These are phyloP conservation scores for Pleodorina starrii DNA, from an alignment of 139 green algal species.

Conservation along the genomic window DNA sequence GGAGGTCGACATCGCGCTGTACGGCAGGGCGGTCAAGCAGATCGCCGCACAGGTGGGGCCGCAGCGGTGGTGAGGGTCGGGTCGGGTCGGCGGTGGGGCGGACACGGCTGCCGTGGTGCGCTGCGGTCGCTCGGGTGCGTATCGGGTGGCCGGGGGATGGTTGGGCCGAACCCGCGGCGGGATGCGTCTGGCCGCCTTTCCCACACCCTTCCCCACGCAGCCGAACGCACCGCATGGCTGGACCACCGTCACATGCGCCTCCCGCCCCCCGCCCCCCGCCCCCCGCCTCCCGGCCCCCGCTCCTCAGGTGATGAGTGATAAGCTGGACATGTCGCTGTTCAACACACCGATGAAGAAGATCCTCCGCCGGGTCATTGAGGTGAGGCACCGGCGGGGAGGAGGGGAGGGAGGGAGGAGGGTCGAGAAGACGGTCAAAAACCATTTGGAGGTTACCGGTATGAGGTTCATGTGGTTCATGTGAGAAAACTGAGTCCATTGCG, in stretches of 20 bases:
- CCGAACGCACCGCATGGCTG: background rate
- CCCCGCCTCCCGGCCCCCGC: background rate
- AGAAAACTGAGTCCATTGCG: too few relatives aligned
- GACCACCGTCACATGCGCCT: background rate
- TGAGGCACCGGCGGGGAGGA: background rate
- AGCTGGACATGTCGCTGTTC: constrained; percentile 35
- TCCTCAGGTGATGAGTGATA: constrained; percentile 22
- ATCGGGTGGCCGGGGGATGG: too few relatives aligned
- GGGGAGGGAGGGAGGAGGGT: background rate
- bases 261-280: too few relatives aligned
- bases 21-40: constrained; percentile 48
- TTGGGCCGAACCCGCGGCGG: too few relatives aligned
- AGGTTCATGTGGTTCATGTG: too few relatives aligned
- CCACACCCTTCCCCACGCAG: background rate
- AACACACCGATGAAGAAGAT: constrained; percentile 19
- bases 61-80: background rate
- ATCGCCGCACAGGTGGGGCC: constrained; percentile 26
- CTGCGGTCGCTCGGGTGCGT: too few relatives aligned
- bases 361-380: constrained; percentile 20
- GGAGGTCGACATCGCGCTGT: constrained; percentile 47
- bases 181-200: background rate
- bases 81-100: background rate
- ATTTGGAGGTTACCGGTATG: too few relatives aligned
- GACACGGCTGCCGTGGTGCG: too few relatives aligned
- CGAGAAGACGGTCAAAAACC: too few relatives aligned